phyloP scores from a whole-genome alignment of 306 rosid genomes.

The Castanopsis chinensis region DNA sequence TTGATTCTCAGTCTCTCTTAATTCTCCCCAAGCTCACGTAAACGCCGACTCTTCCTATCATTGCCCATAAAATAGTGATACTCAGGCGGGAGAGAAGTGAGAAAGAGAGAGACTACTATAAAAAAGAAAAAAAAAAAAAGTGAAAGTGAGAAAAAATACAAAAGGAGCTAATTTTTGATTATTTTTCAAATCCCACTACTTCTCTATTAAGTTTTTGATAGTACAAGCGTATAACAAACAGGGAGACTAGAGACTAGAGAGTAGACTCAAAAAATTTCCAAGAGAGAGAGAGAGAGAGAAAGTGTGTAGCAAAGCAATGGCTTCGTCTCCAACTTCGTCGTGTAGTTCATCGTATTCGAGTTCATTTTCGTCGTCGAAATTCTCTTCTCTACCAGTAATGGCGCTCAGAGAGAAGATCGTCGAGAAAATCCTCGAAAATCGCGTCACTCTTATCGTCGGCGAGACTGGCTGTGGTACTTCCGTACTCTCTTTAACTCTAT shows the following conservation, averaged over 20 bases:
- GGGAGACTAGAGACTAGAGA: too few species aligned
- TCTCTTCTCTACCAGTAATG: constrained; percentile 67
- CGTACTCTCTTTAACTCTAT: background rate
- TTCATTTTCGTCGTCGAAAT: constrained; percentile 25
- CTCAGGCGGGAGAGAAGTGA: background rate
- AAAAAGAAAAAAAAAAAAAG: background rate
- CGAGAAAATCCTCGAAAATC: constrained; percentile 73
- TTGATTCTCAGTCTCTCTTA: background rate
- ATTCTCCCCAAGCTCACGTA: constrained; percentile 8
- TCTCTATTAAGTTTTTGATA: background rate
- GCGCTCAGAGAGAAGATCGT: constrained; percentile 57
- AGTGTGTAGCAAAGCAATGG: constrained; percentile 39
- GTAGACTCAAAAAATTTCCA: too few species aligned
- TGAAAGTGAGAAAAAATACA: too few species aligned
- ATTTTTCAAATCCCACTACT: too few species aligned
- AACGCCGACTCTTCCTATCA: constrained; percentile 9
- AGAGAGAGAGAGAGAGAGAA: constrained; percentile 4
- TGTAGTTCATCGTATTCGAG: constrained; percentile 27
- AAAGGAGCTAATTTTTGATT: background rate
- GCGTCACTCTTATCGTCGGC: constrained; percentile 86
- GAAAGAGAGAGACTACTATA: background rate
- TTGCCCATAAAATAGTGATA: background rate
- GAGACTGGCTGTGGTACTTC: constrained; percentile 81
- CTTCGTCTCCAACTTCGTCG: constrained; percentile 39
- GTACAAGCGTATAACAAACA: too few species aligned